Percentiles rank a stretch among this genome's conserved stretches.
Evolutionary conservation across 306 rosid genomes (phyloP).

Genomic region (Vigna hirtella): DNA sequence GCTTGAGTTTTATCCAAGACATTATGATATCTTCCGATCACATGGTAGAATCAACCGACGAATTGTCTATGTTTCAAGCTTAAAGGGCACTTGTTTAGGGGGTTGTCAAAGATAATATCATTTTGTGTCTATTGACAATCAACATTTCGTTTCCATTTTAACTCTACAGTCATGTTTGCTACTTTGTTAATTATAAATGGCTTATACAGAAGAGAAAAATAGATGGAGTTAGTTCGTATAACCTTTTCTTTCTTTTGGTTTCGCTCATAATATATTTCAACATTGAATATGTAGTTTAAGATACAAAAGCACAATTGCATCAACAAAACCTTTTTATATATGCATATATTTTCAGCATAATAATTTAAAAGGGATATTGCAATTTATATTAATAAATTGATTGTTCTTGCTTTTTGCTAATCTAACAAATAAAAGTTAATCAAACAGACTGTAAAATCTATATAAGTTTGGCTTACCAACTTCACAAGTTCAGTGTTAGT

Average conservation of each 20-base stretch:
- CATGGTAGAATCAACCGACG: background rate
- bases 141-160: background rate
- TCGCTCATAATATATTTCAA: constrained; percentile 32
- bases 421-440: constrained; percentile 22
- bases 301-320: constrained; percentile 26
- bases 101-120: background rate
- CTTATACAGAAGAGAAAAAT: background rate
- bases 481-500: constrained; percentile 26
- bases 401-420: constrained; percentile 25
- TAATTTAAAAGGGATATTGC: constrained; percentile 23
- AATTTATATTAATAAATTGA: constrained; percentile 1
- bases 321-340: constrained; percentile 23
- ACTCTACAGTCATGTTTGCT: background rate
- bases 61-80: background rate
- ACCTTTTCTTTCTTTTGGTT: constrained; percentile 10
- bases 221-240: background rate
- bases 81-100: background rate
- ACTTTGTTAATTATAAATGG: constrained; percentile 12
- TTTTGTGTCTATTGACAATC: background rate
- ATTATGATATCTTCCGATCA: background rate
- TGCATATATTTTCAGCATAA: background rate
- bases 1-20: constrained; percentile 1
- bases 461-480: constrained; percentile 41
- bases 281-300: constrained; percentile 8
- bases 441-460: constrained; percentile 22